Evolutionary conservation across 2,329 filamentous ascomycete genomes (phyloP).

Genomic region (Fusarium succisae): DNA sequence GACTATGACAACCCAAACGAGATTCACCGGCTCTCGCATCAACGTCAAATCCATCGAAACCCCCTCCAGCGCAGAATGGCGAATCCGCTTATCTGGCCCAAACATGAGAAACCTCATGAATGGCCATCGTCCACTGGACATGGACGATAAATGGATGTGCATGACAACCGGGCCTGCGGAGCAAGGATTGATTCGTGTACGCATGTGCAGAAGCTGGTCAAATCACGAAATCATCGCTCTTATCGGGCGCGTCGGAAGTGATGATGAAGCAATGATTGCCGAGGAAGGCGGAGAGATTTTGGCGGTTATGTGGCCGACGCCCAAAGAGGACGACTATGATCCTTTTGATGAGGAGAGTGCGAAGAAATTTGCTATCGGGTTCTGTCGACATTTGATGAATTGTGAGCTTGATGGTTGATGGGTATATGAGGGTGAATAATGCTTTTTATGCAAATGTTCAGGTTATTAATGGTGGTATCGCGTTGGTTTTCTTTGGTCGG

Average conservation of each 20-base stretch:
- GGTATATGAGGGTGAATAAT: background rate
- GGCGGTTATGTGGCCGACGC: constrained; percentile 12
- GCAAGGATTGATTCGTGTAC: constrained; percentile 6
- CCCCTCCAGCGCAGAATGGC: constrained; percentile 12
- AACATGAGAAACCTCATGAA: constrained; percentile 27
- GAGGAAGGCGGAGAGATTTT: constrained; percentile 20
- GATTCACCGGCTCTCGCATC: background rate
- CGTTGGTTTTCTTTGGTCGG: background rate
- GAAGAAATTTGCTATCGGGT: background rate
- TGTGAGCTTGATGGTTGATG: background rate
- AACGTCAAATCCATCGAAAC: background rate
- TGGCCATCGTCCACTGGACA: constrained; percentile 1
- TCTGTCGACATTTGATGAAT: background rate
- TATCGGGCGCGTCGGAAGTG: background rate
- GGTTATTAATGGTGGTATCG: background rate
- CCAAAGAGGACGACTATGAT: background rate
- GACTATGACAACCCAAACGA: background rate
- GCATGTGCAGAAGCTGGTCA: constrained; percentile 24
- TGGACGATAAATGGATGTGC: constrained; percentile 27
- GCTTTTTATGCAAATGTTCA: background rate
- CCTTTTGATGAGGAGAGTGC: background rate
- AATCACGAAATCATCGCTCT: background rate
- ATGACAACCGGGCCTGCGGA: background rate
- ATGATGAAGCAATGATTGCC: background rate
- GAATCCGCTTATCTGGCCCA: constrained; percentile 1